Evolutionary conservation across 2,329 filamentous ascomycete genomes (phyloP).

Genomic region (Neurospora crassa): DNA sequence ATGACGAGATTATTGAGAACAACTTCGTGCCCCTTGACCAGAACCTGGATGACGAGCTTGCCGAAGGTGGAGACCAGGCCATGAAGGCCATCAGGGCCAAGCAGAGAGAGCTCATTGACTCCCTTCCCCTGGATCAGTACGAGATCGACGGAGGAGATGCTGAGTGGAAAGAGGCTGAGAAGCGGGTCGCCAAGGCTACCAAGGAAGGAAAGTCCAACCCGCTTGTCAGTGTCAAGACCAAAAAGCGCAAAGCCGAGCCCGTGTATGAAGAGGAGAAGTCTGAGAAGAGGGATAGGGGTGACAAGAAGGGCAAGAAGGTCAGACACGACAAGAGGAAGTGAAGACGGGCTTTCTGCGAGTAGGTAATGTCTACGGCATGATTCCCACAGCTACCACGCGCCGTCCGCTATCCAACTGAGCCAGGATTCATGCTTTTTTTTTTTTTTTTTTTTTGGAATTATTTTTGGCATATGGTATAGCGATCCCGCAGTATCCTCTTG

Average conservation of each 20-base stretch:
- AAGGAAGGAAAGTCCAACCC: constrained; percentile 47
- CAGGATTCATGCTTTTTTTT: neutral
- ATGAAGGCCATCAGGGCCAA: constrained; percentile 63
- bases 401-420: neutral
- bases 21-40: constrained; percentile 63
- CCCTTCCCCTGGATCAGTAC: constrained; percentile 77
- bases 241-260: constrained; percentile 60
- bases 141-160: constrained; percentile 54
- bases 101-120: constrained; percentile 82
- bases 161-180: constrained; percentile 63
- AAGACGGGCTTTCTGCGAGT: neutral
- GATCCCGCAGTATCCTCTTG: neutral
- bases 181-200: constrained; percentile 53
- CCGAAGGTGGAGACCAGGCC: constrained; percentile 72
- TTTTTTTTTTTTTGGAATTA: too few relatives aligned
- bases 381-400: neutral
- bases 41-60: constrained; percentile 70
- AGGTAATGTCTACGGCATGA: neutral
- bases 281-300: constrained; percentile 39
- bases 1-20: constrained; percentile 56
- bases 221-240: constrained; percentile 75
- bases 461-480: neutral
- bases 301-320: constrained; percentile 45
- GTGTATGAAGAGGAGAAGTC: constrained; percentile 55
- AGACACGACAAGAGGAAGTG: constrained; percentile 28